phyloP scores from a whole-genome alignment of 2,329 filamentous ascomycete species.

The Coniella vitis region DNA sequence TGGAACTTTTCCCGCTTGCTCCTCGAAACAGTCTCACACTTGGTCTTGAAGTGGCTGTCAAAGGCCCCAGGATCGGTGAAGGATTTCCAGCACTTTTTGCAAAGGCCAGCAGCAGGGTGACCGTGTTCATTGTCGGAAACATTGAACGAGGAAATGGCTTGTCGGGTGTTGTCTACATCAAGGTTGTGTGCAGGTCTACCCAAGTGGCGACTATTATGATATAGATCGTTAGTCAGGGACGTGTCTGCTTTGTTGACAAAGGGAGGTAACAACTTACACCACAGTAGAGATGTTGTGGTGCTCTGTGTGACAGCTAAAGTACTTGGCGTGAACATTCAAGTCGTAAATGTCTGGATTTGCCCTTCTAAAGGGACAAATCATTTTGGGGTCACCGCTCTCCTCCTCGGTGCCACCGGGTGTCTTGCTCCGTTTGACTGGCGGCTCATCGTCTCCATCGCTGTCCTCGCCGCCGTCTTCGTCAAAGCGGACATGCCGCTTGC shows the following conservation, averaged over 20 bases:
- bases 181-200: slow-evolving; percentile 26
- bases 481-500: slow-evolving; percentile 8
- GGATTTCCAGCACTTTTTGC: slow-evolving; percentile 26
- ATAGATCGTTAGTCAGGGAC: neutral
- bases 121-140: slow-evolving; percentile 17
- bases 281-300: slow-evolving; percentile 29
- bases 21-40: slow-evolving; percentile 12
- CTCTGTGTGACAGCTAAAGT: slow-evolving; percentile 25
- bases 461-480: slow-evolving; percentile 6
- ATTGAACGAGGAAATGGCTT: slow-evolving; percentile 26
- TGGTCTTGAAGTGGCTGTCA: slow-evolving; percentile 19
- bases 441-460: slow-evolving; percentile 10
- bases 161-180: slow-evolving; percentile 17
- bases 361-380: slow-evolving; percentile 20
- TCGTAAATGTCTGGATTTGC: slow-evolving; percentile 20
- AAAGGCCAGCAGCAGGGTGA: slow-evolving; percentile 25
- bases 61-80: slow-evolving; percentile 23
- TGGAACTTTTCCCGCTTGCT: slow-evolving; percentile 14
- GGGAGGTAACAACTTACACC: slow-evolving; percentile 21
- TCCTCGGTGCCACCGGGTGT: slow-evolving; percentile 14
- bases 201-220: slow-evolving; percentile 24
- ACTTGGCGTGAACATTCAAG: slow-evolving; percentile 22
- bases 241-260: neutral
- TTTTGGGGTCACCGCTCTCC: slow-evolving; percentile 21
- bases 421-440: slow-evolving; percentile 17